phyloP scores from a whole-genome alignment of 306 rosid species.

The Begonia masoniana region DNA sequence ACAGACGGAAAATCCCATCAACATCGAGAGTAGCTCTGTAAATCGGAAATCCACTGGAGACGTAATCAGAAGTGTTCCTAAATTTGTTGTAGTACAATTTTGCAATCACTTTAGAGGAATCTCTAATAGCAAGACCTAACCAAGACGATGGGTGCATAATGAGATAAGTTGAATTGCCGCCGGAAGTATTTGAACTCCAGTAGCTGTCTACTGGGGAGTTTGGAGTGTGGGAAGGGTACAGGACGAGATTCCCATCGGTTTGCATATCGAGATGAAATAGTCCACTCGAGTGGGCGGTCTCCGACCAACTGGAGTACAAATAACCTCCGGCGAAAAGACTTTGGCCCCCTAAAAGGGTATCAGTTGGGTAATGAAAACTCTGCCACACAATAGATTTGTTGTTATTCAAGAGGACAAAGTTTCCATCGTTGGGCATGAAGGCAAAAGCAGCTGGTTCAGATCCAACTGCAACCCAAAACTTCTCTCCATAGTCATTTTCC shows the following conservation, averaged over 20 bases:
- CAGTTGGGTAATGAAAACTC: slow-evolving; percentile 4
- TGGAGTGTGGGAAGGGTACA: neutral
- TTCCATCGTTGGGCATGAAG: slow-evolving; percentile 2
- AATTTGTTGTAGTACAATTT: too few species aligned
- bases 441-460: neutral
- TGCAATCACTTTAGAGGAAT: too few species aligned
- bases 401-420: too few species aligned
- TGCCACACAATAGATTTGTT: neutral
- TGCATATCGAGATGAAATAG: slow-evolving; percentile 7
- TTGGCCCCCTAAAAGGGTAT: slow-evolving; percentile 17
- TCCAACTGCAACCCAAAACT: neutral
- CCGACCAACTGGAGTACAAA: neutral
- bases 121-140: too few species aligned
- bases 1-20: slow-evolving; percentile 8
- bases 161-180: neutral
- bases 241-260: slow-evolving; percentile 9
- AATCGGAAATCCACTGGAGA: neutral
- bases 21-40: slow-evolving; percentile 9
- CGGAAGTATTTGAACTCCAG: neutral
- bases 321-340: neutral
- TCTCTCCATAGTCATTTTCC: neutral
- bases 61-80: too few species aligned
- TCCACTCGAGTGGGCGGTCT: slow-evolving; percentile 5
- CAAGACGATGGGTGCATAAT: too few species aligned
- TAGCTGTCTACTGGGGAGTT: neutral